Conservation (phyloP, 164 flowering plant genomes). For the Vitis riparia region DNA sequence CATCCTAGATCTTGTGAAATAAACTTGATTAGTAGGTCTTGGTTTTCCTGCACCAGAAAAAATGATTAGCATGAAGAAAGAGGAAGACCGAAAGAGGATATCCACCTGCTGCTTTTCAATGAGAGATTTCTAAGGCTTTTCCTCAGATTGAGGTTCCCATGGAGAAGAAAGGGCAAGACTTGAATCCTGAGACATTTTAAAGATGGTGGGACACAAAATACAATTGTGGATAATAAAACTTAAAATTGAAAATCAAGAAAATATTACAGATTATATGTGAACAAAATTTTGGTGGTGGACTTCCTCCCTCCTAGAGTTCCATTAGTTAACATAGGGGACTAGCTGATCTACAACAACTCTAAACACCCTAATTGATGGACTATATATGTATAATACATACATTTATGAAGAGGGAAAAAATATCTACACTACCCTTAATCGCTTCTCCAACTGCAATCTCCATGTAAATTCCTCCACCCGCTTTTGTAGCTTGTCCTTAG, state of each 20-base stretch:
- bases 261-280: not conserved
- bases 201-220: constrained; percentile 3
- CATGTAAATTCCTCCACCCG: no score
- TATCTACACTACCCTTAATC: no score
- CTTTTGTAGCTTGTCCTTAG: no score
- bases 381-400: no score
- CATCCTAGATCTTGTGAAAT: constrained; percentile 90
- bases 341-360: no score
- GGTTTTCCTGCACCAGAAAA: constrained; percentile 70
- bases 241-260: not conserved
- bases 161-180: constrained; percentile 41
- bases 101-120: constrained; percentile 11
- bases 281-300: not conserved
- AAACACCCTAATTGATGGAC: no score
- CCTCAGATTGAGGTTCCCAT: constrained; percentile 77
- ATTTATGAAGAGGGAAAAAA: no score
- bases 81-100: constrained; percentile 1
- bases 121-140: constrained; percentile 86
- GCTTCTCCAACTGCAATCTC: no score
- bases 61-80: no score
- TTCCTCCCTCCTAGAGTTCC: no score
- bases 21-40: constrained; percentile 84
- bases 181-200: constrained; percentile 47
- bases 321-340: no score
- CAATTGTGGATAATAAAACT: not conserved